Evolutionary conservation across 805 yeast species (phyloP).

Genomic region (Wickerhamiella spandovensis): DNA sequence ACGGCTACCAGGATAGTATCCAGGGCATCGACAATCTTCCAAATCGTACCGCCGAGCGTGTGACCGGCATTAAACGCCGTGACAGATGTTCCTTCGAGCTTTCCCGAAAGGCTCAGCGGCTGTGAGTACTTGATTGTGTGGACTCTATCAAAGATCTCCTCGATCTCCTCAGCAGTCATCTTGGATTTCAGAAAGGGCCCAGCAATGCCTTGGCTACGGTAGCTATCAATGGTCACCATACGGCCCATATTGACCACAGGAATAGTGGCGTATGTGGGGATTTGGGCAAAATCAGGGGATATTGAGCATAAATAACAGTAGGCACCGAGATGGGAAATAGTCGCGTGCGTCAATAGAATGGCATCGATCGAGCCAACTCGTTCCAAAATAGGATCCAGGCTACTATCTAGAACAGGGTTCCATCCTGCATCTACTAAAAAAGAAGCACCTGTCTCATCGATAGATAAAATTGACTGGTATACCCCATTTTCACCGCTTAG

Average conservation of each 20-base stretch:
- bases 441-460: conserved; percentile 20
- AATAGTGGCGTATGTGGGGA: conserved; percentile 77
- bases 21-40: conserved; percentile 60
- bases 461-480: conserved; percentile 23
- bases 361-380: conserved; percentile 40
- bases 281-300: conserved; percentile 41
- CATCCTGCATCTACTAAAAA: conserved; percentile 30
- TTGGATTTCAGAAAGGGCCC: conserved; percentile 50
- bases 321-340: conserved; percentile 69
- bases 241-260: conserved; percentile 83
- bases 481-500: conserved; percentile 12
- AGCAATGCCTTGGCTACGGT: conserved; percentile 54
- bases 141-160: conserved; percentile 63
- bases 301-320: conserved; percentile 49
- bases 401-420: conserved; percentile 21
- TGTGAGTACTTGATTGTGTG: conserved; percentile 67
- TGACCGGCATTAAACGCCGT: conserved; percentile 89
- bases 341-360: conserved; percentile 76
- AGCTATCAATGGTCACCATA: conserved; percentile 70
- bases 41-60: conserved; percentile 83
- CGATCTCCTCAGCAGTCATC: conserved; percentile 61
- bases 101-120: conserved; percentile 24
- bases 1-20: conserved; percentile 83
- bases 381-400: conserved; percentile 25
- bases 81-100: conserved; percentile 31